Base-by-base conservation (phyloP, 2,329 filamentous ascomycete genomes). In the Fusarium sp. region DNA sequence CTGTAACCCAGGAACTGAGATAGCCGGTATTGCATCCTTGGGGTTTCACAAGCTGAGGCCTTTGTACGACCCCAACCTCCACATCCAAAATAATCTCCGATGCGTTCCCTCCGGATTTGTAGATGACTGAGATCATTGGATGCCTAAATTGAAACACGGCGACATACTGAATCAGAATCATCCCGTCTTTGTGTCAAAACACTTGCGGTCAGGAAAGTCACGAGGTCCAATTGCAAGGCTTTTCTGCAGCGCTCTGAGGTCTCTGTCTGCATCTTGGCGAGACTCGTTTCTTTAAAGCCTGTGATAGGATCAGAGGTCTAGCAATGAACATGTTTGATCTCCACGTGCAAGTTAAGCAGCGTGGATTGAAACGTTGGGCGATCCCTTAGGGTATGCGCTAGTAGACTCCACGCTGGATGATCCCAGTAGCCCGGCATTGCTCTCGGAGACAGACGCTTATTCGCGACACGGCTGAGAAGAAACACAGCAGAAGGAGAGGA, bases 51-150 rank as follows among this genome's bases (percentile, higher is more conserved):
- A 64, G 53, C 54, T 57, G 50, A 64, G 28, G 43, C 25, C 30
- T 55, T 59, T 60, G 62, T 70, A 28, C 48, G 25, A 70, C 62
- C 54, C 62, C 63, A 57, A 51, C 58, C 54, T 65, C 62, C 62
- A 55, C 62, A 48, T 50, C 65, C 44, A 21, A 34, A 61, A 65
- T 70, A 70, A 71, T 70, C 67, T 65, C 67, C 67, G 67, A 70
- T 41, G 62, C 44, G 23, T 60, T 46, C 37, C 53, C 61, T 50
- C 37, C 19, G 37, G 41, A 57, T 28, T n/a, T 31, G 52, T 64
- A 34, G 46, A 41, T 43, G 26, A 26, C 42, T 28, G 43, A 37
- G 21, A 46, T 31, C 23, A 64, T 56, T 41, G 37, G 52, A 23
- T 57, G 51, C 48, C 54, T 43, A 18, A 56, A 52, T 57, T 46